A percentile compares a stretch with the other conserved stretches of the same genome.
Conservation (phyloP, 352 stramenopile species). For the Globisporangium barbulae region DNA sequence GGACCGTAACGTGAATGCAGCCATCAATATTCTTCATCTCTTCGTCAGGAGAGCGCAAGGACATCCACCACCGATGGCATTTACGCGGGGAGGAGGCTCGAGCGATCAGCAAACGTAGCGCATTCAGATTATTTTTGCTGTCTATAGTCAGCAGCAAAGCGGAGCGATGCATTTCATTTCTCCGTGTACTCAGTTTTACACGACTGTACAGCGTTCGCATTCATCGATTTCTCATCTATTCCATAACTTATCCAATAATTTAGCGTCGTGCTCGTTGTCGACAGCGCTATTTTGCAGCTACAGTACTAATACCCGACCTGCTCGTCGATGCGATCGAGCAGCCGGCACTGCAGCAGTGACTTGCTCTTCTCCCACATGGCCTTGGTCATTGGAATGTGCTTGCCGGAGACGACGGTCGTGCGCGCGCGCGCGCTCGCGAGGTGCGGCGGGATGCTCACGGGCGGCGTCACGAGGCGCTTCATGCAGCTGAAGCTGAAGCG, state of each 20-base stretch:
- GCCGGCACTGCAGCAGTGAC: slow-evolving; percentile 9
- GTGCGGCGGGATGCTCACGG: slow-evolving; percentile 41
- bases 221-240: not conserved
- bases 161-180: too few species aligned
- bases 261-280: not conserved
- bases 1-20: too few species aligned
- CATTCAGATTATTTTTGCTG: too few species aligned
- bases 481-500: slow-evolving; percentile 62
- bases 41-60: too few species aligned
- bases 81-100: too few species aligned
- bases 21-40: too few species aligned
- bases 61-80: too few species aligned
- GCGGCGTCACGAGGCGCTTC: slow-evolving; percentile 50
- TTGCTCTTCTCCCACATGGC: slow-evolving; percentile 62
- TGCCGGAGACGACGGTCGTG: slow-evolving; percentile 43
- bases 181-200: too few species aligned
- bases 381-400: slow-evolving; percentile 56
- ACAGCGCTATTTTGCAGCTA: not conserved
- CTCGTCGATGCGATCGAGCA: slow-evolving; percentile 23
- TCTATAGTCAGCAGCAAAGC: too few species aligned
- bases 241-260: slow-evolving; percentile 3
- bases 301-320: slow-evolving; percentile 2
- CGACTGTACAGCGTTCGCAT: too few species aligned
- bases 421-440: slow-evolving; percentile 28
- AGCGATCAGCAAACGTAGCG: too few species aligned